phyloP scores from a whole-genome alignment of 139 green algal species.

The Chlorella sp. region DNA sequence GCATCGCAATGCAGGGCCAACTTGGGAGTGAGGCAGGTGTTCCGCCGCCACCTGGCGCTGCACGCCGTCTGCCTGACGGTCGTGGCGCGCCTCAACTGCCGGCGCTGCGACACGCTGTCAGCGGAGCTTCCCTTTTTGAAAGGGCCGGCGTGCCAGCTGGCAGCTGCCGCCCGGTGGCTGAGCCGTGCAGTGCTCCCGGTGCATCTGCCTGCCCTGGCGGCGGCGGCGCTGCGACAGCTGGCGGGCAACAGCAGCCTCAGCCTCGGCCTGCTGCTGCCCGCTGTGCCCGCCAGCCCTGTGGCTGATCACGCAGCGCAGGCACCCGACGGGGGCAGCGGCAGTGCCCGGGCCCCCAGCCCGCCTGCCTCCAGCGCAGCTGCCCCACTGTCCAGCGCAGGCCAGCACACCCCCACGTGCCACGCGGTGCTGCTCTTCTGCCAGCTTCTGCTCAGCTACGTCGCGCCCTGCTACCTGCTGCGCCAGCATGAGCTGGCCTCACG shows the following conservation, averaged over 20 bases:
- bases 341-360: too few species aligned
- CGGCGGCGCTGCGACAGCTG: not conserved
- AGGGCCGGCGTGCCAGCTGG: too few species aligned
- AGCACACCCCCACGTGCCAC: not conserved
- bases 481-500: not conserved
- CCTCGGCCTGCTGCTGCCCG: too few species aligned
- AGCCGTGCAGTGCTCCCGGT: not conserved
- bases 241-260: too few species aligned
- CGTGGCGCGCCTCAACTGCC: not conserved
- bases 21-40: not conserved
- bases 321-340: too few species aligned
- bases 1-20: not conserved
- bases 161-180: not conserved
- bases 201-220: not conserved
- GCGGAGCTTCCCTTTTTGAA: not conserved
- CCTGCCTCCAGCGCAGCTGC: too few species aligned
- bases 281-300: too few species aligned
- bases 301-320: too few species aligned
- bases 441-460: not conserved
- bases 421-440: not conserved
- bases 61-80: not conserved
- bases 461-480: not conserved
- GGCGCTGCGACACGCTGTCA: not conserved
- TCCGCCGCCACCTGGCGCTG: not conserved
- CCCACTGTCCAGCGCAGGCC: too few species aligned